These are phyloP conservation scores for Colletotrichum siamense DNA, from an alignment of 2,329 filamentous ascomycete genomes.

Conservation along the genomic window DNA sequence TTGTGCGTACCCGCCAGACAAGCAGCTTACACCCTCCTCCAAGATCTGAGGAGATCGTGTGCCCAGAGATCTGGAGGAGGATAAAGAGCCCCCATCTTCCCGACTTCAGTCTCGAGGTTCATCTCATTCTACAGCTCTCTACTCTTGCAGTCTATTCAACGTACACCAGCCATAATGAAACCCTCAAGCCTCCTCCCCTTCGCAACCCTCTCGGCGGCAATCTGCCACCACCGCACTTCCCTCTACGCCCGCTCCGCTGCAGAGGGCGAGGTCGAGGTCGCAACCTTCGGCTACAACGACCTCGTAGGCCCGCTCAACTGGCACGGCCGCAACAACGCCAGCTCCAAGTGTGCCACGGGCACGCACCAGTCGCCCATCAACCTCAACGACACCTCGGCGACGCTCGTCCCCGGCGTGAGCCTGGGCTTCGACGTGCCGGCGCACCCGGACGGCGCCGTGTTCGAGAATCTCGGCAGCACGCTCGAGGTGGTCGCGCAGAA, in stretches of 20 bases:
- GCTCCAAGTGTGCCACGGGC: constrained; percentile 53
- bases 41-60: background rate
- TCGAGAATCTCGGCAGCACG: constrained; percentile 59
- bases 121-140: background rate
- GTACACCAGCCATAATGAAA: constrained; percentile 24
- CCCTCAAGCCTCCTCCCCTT: constrained; percentile 21
- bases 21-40: background rate
- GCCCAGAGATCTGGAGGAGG: background rate
- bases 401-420: constrained; percentile 29
- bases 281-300: constrained; percentile 47
- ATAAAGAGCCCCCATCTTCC: constrained; percentile 1
- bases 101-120: background rate
- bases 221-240: constrained; percentile 40
- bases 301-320: constrained; percentile 57
- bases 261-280: constrained; percentile 34
- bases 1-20: background rate
- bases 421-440: constrained; percentile 41
- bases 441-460: constrained; percentile 39
- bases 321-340: constrained; percentile 48
- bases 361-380: constrained; percentile 62
- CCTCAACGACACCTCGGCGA: constrained; percentile 35
- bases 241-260: constrained; percentile 27
- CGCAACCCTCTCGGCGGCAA: constrained; percentile 26
- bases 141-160: background rate
- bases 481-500: constrained; percentile 52